Conservation (phyloP, 75 land plant genomes). For the Pinus taeda region DNA sequence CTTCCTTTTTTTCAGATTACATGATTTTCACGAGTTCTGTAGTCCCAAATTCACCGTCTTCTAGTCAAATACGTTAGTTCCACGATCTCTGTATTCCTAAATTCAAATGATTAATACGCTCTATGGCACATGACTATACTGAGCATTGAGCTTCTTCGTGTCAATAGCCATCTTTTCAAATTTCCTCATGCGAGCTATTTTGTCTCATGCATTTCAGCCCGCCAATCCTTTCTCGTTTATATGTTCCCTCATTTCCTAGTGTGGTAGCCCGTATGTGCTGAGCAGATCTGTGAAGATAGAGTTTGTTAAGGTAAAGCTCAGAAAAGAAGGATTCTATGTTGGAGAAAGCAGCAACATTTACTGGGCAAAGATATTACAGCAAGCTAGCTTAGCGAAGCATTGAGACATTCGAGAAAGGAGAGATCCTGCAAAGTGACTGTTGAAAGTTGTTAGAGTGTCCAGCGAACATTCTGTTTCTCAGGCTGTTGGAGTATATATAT, state of each 20-base stretch:
- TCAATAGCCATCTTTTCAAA: no score
- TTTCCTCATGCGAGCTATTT: no score
- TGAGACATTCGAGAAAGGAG: slow-evolving; percentile 1
- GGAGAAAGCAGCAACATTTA: not conserved
- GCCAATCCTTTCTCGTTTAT: not conserved
- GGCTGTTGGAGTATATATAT: no score
- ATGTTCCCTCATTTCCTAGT: not conserved
- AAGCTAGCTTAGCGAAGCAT: not conserved
- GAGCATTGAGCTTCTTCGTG: no score
- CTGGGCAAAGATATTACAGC: not conserved
- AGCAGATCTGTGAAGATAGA: no score
- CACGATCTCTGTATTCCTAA: not conserved
- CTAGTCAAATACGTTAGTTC: not conserved
- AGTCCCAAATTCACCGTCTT: not conserved
- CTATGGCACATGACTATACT: no score
- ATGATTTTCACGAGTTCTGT: no score
- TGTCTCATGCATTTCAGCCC: no score
- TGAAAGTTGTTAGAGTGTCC: not conserved
- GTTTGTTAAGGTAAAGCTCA: not conserved
- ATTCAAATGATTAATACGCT: not conserved
- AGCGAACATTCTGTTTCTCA: no score
- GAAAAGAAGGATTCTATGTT: not conserved
- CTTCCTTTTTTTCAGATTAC: not conserved
- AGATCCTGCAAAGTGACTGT: not conserved
- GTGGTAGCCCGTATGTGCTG: no score